Base-by-base conservation (phyloP, 2,329 filamentous ascomycete species). In the Orbilia oligospora region DNA sequence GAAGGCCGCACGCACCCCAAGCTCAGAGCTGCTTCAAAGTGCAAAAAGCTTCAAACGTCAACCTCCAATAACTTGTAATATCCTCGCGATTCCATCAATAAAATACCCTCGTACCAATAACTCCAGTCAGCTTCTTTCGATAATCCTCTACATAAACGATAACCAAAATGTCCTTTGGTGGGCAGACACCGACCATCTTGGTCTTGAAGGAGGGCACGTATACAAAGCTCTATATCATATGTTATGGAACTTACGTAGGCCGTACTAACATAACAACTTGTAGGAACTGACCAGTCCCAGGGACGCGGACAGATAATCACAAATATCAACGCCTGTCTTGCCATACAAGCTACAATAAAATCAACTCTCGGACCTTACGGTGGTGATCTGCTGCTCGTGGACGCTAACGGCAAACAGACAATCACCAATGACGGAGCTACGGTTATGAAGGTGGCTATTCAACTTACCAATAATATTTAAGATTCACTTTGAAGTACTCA, bases 391-490 rank as follows among this genome's bases (percentile, higher is more conserved):
- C 88, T 99, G 85, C 91, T 99, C 86, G 95, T 98, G 71, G 96
- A 98, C 86, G 91, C 91, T 85, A 97, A 97, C 88, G 96, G 96
- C 85, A 91, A 87, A 85, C 94, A 97, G 87, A 99, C 96, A 70
- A 98, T 99, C 84, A 99, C 96, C 83, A 99, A 99, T 86, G 96
- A 99, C 87, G 96, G 96, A 84, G 96, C 96, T 61, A 99, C 96
- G 64, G 96, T 98, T 80, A 99, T 99, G 96, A 98, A 97, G 91
- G 93, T 93, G 85, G 66, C 36, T 83, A 48, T 68, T 27, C 44
- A 36, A 8, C 5, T n/a, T 18, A 27, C 20, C n/a, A 61, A 38
- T 18, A 63, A 2, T 44, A 38, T 24, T 20, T 36, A 8, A 5
- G 2, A 20, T 41, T 44, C 14, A 20, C 22, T n/a, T 1, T n/a